Evolutionary conservation across 1,284 basidiomycete genomes (phyloP).

Genomic region (Leccinum subrobustum): DNA sequence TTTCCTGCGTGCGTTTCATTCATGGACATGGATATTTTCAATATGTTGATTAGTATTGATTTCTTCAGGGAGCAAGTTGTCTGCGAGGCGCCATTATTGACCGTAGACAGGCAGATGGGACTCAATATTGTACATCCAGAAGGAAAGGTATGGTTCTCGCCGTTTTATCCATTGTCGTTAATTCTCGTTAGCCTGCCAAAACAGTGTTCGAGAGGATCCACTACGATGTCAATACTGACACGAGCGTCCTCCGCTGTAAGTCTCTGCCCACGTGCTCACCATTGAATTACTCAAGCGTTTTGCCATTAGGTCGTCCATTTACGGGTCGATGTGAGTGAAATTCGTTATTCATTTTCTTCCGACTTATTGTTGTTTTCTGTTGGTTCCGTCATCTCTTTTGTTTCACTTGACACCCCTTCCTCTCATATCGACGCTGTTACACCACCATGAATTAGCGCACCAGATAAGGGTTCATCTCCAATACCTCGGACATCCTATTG

Average conservation of each 20-base stretch:
- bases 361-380: neutral
- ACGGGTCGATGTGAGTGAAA: constrained; percentile 80
- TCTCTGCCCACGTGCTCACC: constrained; percentile 10
- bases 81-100: constrained; percentile 88
- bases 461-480: constrained; percentile 97
- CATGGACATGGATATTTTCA: neutral
- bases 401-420: neutral
- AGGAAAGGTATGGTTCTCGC: constrained; percentile 66
- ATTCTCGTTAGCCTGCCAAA: constrained; percentile 65
- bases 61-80: constrained; percentile 65
- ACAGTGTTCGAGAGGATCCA: constrained; percentile 87
- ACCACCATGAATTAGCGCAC: constrained; percentile 58
- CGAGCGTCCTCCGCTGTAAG: constrained; percentile 87
- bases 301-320: constrained; percentile 65
- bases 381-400: neutral
- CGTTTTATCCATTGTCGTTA: neutral
- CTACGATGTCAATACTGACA: constrained; percentile 82
- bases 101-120: constrained; percentile 94
- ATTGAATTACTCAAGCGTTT: constrained; percentile 8
- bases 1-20: constrained; percentile 71
- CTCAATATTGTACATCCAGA: constrained; percentile 93
- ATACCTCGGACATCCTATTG: constrained; percentile 91
- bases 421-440: constrained; percentile 6
- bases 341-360: neutral
- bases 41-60: neutral